Base-by-base conservation (phyloP, 2,329 filamentous ascomycete species). In the Aspergillus texensis region DNA sequence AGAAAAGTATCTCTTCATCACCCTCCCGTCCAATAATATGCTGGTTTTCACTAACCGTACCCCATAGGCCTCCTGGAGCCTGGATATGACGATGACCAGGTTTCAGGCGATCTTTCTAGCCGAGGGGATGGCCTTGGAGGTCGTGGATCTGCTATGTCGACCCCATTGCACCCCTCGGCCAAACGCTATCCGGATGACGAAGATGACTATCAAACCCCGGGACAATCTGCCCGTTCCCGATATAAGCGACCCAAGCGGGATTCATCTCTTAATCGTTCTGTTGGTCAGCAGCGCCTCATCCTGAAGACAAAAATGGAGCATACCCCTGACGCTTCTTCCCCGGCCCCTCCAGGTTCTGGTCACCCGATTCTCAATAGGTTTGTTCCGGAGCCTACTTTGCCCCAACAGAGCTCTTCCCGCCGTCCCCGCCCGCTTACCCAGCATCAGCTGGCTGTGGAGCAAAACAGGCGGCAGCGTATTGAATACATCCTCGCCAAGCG, bases 391-490 rank as follows among this genome's bases (percentile, higher is more conserved):
- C 70, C 75, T 24, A 72, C 74, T 34, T 70, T 72, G 57, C 69
- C 69, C 24, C 72, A 74, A 56, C 69, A 65, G 43, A 58, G 67
- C 59, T 70, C 73, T 46, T 72, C 74, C 54, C 78, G 80, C 57
- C 80, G 82, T 14, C 79, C 81, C 16, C 78, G 81, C 21, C 81
- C 82, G 11, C 74, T 83, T 46, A 84, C 82, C 2, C 81, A 83
- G 58, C 82, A 84, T 61, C 82, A 84, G 61, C 74, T 82, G 58
- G 82, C 82, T 26, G 78, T 84, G 6, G 81, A 83, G 64, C 79
- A 82, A 58, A 82, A 83, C 62, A 77, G 81, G 36, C 79, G 79
- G 59, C 78, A 82, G 64, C 79, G 81, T 9, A 79, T 83, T 61
- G 80, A 82, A 28, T 82, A 83, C 67, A 72, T 82, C 10, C 72